A percentile compares a stretch with the other conserved stretches of the same genome.
Evolutionary conservation across 2,329 filamentous ascomycete genomes (phyloP).

Genomic region (Penicillium sp.): DNA sequence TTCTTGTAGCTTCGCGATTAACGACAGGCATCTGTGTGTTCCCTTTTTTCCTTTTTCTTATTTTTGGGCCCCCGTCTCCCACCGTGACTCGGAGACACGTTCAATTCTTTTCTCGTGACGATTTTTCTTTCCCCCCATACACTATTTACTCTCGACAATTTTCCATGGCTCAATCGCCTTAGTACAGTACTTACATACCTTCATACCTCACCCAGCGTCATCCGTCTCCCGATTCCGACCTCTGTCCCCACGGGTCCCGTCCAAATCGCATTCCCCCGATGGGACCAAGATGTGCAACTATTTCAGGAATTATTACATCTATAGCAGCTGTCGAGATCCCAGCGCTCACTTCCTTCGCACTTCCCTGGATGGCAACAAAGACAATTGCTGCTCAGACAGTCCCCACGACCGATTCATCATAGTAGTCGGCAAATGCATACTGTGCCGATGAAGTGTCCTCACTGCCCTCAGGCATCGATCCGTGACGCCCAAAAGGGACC

Average conservation of each 20-base stretch:
- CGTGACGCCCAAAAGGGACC: background rate
- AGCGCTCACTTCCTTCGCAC: conserved; percentile 70
- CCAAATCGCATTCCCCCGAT: conserved; percentile 4
- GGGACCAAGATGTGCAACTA: conserved; percentile 55
- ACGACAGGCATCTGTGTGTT: conserved; percentile 1
- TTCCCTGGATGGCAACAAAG: conserved; percentile 63
- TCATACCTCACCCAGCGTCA: background rate
- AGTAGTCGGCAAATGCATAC: conserved; percentile 60
- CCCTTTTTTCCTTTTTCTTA: background rate
- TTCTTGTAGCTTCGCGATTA: conserved; percentile 8
- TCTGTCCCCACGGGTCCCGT: background rate
- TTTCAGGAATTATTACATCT: conserved; percentile 75
- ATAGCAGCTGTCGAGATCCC: conserved; percentile 67
- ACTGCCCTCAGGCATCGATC: background rate
- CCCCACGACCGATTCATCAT: conserved; percentile 75
- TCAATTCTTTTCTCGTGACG: background rate
- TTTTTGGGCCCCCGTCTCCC: conserved; percentile 4
- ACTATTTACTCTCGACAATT: background rate
- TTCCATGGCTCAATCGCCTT: background rate
- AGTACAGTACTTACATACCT: background rate
- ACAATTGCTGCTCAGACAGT: conserved; percentile 58
- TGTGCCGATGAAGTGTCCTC: conserved; percentile 41
- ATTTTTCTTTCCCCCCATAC: background rate
- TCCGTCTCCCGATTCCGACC: background rate
- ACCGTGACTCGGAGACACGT: conserved; percentile 3